phyloP scores from a whole-genome alignment of 2,329 filamentous ascomycete species.

The Colletotrichum godetiae region DNA sequence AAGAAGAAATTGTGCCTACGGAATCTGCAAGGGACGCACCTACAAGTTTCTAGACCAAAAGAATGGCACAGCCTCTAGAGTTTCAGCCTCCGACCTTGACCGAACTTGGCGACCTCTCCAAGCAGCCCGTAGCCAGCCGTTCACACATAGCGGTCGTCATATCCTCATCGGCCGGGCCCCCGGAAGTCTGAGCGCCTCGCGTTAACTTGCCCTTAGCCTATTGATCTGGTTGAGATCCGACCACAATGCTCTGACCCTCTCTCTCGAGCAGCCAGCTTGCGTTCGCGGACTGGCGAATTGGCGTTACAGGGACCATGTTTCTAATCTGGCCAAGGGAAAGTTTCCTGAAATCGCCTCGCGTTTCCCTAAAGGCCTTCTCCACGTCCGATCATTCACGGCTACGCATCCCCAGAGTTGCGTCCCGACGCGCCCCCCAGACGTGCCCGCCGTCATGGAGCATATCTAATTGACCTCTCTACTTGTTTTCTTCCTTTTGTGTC shows the following conservation, averaged over 20 bases:
- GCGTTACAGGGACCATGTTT: conserved; percentile 28
- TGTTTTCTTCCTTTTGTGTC: not conserved
- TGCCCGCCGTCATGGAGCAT: conserved; percentile 24
- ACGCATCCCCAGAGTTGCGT: conserved; percentile 20
- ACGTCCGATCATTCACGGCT: conserved; percentile 21
- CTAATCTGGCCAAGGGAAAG: conserved; percentile 12
- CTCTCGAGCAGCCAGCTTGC: not conserved
- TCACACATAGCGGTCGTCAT: conserved; percentile 9
- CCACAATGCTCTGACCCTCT: conserved; percentile 28
- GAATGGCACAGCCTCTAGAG: conserved; percentile 26
- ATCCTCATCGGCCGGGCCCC: conserved; percentile 2
- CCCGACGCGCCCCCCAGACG: conserved; percentile 2
- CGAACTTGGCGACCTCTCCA: conserved; percentile 31
- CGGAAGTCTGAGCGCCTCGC: conserved; percentile 32
- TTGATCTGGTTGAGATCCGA: conserved; percentile 19
- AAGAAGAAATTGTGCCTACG: conserved; percentile 12
- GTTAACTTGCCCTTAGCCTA: conserved; percentile 27
- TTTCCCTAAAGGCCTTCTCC: conserved; percentile 21
- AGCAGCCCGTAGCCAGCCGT: conserved; percentile 8
- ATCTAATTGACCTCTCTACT: conserved; percentile 3
- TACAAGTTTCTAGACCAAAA: conserved; percentile 15
- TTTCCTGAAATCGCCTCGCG: conserved; percentile 30
- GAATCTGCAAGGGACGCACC: conserved; percentile 28
- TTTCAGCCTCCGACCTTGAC: conserved; percentile 34
- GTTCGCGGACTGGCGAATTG: conserved; percentile 11